Conservation (phyloP, 345 rosid genomes). For the Citrus inodora region DNA sequence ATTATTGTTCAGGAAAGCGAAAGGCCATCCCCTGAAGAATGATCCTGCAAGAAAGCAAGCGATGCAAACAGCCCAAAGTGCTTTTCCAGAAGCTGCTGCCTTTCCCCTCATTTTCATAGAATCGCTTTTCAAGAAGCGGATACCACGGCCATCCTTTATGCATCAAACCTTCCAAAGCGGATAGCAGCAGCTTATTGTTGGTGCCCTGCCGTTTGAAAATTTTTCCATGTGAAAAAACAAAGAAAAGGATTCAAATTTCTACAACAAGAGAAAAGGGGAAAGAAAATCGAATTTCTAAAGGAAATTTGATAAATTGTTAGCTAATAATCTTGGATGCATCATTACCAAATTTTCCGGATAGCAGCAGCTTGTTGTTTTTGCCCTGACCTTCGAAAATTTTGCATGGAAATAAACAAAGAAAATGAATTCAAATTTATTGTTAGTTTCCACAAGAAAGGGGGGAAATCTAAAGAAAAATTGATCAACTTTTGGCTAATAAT, state of each 20-base stretch:
- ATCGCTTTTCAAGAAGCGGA: not conserved
- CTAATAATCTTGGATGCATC: too few relatives aligned
- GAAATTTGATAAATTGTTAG: too few relatives aligned
- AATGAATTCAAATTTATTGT: not conserved
- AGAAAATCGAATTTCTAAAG: too few relatives aligned
- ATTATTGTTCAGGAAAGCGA: not conserved
- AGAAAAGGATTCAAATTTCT: too few relatives aligned
- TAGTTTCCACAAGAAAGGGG: not conserved
- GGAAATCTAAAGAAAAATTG: not conserved
- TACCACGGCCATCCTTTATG: not conserved
- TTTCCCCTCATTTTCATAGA: conserved; percentile 67
- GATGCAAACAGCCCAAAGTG: conserved; percentile 50
- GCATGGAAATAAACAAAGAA: not conserved
- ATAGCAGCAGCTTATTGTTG: not conserved
- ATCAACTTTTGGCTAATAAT: too few relatives aligned
- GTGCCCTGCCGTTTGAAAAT: not conserved
- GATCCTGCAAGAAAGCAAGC: conserved; percentile 79
- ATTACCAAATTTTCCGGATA: not conserved
- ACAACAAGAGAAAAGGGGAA: not conserved
- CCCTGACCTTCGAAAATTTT: not conserved
- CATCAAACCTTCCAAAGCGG: not conserved
- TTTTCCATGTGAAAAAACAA: not conserved
- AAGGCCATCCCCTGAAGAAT: conserved; percentile 45
- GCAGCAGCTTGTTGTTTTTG: not conserved
- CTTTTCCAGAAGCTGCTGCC: conserved; percentile 58